A percentile compares a stretch with the other conserved stretches of the same genome.
phyloP scores from a whole-genome alignment of 2,329 filamentous ascomycete genomes.

The Ophiostoma sp. region DNA sequence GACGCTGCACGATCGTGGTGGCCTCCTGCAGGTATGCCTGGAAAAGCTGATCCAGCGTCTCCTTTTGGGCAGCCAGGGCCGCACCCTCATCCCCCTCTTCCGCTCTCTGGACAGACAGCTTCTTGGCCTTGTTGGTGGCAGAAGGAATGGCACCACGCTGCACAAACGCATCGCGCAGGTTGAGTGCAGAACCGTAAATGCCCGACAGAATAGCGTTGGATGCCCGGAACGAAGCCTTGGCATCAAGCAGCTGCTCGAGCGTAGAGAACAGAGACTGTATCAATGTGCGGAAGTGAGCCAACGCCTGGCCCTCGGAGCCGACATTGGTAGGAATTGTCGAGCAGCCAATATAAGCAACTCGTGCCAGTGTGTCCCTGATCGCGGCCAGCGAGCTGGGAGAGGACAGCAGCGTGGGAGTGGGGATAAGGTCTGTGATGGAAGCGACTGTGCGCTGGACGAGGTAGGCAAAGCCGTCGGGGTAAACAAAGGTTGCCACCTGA shows the following conservation, averaged over 20 bases:
- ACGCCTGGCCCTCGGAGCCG: slow-evolving; percentile 24
- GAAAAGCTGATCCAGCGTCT: slow-evolving; percentile 24
- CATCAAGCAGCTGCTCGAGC: slow-evolving; percentile 37
- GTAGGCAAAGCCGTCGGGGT: slow-evolving; percentile 22
- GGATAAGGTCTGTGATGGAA: slow-evolving; percentile 12
- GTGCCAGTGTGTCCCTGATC: slow-evolving; percentile 38
- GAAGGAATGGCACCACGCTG: slow-evolving; percentile 23
- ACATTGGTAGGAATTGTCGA: slow-evolving; percentile 32
- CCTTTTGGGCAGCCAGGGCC: neutral
- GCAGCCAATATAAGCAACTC: slow-evolving; percentile 48
- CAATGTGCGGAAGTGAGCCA: slow-evolving; percentile 28
- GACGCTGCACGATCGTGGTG: slow-evolving; percentile 36
- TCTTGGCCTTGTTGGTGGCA: slow-evolving; percentile 13
- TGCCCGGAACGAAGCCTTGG: slow-evolving; percentile 33
- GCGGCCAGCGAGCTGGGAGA: slow-evolving; percentile 22
- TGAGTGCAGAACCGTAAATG: slow-evolving; percentile 33
- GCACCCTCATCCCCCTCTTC: neutral
- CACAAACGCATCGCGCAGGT: slow-evolving; percentile 38
- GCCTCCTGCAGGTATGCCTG: slow-evolving; percentile 38
- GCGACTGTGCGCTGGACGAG: slow-evolving; percentile 19
- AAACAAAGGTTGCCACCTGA: slow-evolving; percentile 21
- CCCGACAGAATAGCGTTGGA: slow-evolving; percentile 39
- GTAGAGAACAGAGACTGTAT: slow-evolving; percentile 29
- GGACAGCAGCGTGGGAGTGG: neutral
- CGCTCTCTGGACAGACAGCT: neutral